Conservation (phyloP, 2,329 filamentous ascomycete genomes). For the Alternaria angustiovoidea region DNA sequence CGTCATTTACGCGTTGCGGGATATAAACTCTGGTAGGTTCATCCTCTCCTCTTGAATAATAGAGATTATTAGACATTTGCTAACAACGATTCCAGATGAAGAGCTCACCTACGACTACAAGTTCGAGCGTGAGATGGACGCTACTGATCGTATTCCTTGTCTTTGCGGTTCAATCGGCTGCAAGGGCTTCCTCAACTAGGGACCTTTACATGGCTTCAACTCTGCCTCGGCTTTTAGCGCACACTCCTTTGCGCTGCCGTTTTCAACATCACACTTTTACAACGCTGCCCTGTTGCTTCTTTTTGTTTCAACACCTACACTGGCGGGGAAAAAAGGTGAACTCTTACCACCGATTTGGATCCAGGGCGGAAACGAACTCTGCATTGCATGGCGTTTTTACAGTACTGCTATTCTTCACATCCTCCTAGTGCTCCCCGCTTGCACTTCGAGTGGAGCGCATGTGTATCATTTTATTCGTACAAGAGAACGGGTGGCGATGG, state of each 20-base stretch:
- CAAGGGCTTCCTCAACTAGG: slow-evolving; percentile 97
- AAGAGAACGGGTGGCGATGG: neutral
- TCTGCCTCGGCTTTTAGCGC: neutral
- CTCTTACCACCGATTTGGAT: neutral
- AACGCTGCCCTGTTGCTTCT: neutral
- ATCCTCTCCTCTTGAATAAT: slow-evolving; percentile 10
- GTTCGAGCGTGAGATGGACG: slow-evolving; percentile 96
- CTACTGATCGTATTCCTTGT: slow-evolving; percentile 94
- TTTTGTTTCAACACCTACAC: slow-evolving; percentile 6
- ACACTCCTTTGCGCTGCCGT: neutral
- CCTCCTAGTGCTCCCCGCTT: no score
- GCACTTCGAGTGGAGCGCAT: neutral
- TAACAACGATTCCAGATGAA: slow-evolving; percentile 72
- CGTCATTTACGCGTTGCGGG: slow-evolving; percentile 96
- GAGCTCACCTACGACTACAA: slow-evolving; percentile 99
- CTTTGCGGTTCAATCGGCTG: slow-evolving; percentile 94
- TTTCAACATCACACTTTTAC: slow-evolving; percentile 5
- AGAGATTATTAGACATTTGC: slow-evolving; percentile 4
- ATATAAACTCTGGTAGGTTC: slow-evolving; percentile 91
- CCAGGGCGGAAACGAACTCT: neutral
- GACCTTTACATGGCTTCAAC: neutral
- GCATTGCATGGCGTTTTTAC: slow-evolving; percentile 7
- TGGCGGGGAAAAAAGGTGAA: neutral
- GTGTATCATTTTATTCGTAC: neutral
- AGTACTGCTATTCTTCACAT: neutral